These are phyloP conservation scores for Dryas octopetala DNA, from an alignment of 306 rosid genomes.

Conservation along the genomic window DNA sequence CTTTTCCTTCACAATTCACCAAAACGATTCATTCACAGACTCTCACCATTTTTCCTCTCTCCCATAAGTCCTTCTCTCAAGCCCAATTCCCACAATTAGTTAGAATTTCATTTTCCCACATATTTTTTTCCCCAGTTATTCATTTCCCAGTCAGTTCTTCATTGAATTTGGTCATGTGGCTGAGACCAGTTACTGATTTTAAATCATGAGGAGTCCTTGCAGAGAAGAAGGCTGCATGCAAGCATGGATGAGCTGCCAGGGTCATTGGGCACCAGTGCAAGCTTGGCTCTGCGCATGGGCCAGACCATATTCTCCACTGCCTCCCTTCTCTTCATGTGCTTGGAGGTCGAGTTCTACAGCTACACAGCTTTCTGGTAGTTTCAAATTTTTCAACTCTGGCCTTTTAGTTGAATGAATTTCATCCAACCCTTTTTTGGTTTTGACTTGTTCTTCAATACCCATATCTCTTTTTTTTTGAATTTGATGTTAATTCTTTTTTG, in stretches of 20 bases:
- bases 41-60: conserved; percentile 8
- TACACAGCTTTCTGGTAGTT: conserved; percentile 82
- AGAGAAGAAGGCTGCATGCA: conserved; percentile 18
- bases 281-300: conserved; percentile 91
- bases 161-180: conserved; percentile 27
- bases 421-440: conserved; percentile 15
- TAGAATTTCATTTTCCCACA: background rate
- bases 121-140: background rate
- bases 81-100: background rate
- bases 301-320: conserved; percentile 82
- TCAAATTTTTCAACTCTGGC: background rate
- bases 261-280: conserved; percentile 87
- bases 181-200: conserved; percentile 21
- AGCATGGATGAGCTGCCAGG: conserved; percentile 87
- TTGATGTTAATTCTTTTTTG: conserved; percentile 2
- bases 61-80: background rate
- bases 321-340: conserved; percentile 86
- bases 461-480: conserved; percentile 13
- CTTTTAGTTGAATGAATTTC: background rate
- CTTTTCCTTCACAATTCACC: conserved; percentile 13
- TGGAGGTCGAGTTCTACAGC: conserved; percentile 72
- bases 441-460: background rate
- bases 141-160: conserved; percentile 2
- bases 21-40: background rate
- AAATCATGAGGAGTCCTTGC: conserved; percentile 22